Evolutionary conservation across 257 asterid species (phyloP).

Genomic region (Rauvolfia tetraphylla): DNA sequence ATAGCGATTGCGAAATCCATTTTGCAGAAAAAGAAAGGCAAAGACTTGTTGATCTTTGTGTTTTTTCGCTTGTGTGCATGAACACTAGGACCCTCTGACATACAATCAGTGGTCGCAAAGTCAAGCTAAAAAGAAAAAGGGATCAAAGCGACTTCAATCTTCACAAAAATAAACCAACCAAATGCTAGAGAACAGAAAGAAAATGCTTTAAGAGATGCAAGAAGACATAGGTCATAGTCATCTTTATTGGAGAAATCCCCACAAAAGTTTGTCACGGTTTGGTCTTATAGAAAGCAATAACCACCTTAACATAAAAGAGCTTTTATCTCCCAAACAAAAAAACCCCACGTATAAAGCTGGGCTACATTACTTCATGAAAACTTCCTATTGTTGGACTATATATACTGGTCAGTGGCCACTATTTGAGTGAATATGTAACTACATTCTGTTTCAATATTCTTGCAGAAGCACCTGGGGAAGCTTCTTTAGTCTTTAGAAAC

Average conservation of each 20-base stretch:
- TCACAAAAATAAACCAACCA: constrained; percentile 4
- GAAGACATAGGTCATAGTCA: constrained; percentile 3
- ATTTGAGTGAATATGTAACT: background rate
- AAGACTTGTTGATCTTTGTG: background rate
- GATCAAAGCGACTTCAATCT: constrained; percentile 11
- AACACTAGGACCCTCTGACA: background rate
- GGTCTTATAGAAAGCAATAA: constrained; percentile 21
- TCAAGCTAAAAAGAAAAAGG: background rate
- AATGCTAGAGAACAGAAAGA: constrained; percentile 5
- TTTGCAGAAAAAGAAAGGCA: background rate
- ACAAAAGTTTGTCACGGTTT: background rate
- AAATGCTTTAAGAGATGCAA: background rate
- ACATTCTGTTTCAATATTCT: background rate
- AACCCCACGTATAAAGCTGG: constrained; percentile 15
- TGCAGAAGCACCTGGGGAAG: background rate
- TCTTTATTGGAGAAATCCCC: constrained; percentile 12
- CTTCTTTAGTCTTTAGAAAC: background rate
- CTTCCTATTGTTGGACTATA: background rate
- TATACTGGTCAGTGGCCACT: background rate
- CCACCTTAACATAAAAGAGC: constrained; percentile 8
- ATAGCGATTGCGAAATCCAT: background rate
- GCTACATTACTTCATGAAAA: constrained; percentile 3
- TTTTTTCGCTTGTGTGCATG: background rate
- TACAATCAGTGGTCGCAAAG: constrained; percentile 5
- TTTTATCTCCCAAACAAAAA: background rate